Percentiles rank a stretch among this genome's conserved stretches.
Conservation (phyloP, 495 filamentous ascomycete species). For the Annulohypoxylon stygium region DNA sequence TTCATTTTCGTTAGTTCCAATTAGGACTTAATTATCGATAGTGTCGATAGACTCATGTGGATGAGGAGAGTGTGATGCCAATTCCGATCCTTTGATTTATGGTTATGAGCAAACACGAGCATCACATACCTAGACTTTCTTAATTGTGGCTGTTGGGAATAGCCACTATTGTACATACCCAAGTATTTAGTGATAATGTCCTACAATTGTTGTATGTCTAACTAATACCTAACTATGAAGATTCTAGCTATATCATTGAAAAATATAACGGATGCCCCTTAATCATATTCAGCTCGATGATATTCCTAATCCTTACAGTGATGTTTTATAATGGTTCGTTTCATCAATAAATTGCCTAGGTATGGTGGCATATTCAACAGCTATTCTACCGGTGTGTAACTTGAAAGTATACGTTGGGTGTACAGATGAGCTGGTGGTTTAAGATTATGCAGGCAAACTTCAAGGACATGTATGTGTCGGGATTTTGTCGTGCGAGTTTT, state of each 20-base stretch:
- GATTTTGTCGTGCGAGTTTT: conserved; percentile 43
- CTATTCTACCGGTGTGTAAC: conserved; percentile 25
- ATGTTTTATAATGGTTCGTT: background rate
- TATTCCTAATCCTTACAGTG: background rate
- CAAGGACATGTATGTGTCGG: conserved; percentile 33
- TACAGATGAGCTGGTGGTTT: conserved; percentile 38
- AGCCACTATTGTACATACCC: background rate
- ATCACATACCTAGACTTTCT: background rate
- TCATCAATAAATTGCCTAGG: no score
- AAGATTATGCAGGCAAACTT: conserved; percentile 47
- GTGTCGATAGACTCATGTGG: background rate
- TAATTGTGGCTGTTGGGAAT: background rate
- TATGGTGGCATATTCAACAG: background rate
- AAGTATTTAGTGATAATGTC: background rate
- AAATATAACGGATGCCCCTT: background rate
- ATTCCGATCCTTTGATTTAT: background rate
- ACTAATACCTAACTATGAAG: no score
- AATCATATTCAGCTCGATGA: background rate
- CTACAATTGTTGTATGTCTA: no score
- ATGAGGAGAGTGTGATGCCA: background rate
- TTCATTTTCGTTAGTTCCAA: background rate
- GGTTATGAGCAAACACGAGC: background rate
- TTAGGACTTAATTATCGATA: background rate
- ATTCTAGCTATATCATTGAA: no score
- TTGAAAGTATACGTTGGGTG: conserved; percentile 36